Evolutionary conservation across 768 basidiomycete species (phyloP), one percentile per base, ranked within the genome.

Genomic region (Trametes villosa): DNA sequence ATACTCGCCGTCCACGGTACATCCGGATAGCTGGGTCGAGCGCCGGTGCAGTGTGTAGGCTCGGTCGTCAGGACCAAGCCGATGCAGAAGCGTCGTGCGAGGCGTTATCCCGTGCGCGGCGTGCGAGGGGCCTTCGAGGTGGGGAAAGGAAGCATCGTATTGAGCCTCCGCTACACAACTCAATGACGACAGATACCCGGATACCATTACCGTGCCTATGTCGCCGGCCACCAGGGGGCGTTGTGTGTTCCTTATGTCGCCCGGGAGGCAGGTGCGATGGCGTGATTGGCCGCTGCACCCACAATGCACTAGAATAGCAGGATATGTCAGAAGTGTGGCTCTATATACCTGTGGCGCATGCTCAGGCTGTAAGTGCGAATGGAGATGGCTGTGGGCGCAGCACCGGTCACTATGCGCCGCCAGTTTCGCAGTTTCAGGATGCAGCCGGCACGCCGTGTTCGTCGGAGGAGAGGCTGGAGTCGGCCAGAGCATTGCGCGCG

Each of bases 401-500:
- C 45, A 47, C 29, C 45, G 46, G 46, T 8, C 18, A 9, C 29
- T 30, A n/a, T n/a, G 29, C 46, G 26, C 42, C 44, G 44, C 24
- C n/a, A 20, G 42, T 20, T 22, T 18, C 48, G 9, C 18, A 49
- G 30, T 20, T 22, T 18, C 48, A 7, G 4, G 34, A n/a, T 29
- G n/a, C 13, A 18, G 31, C 48, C 17, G 31, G 31, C 5, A 11
- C 24, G 31, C 51, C 38, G 51, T 24, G 7, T 29, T 17, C 13
- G 41, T 54, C 53, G 53, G 53, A 44, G 53, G 41, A n/a, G 27
- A 40, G 44, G 22, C 44, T 26, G 20, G 36, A 31, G 30, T 9
- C 9, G 48, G 48, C 30, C 24, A 45, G 42, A 45, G 44, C 11
- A 9, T 12, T 38, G 33, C 31, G 31, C 12, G 33, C 29, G 36